Evolutionary conservation across 345 rosid species (phyloP), one percentile per base, ranked within the genome.

Genomic region (Rhodamnia argentea): DNA sequence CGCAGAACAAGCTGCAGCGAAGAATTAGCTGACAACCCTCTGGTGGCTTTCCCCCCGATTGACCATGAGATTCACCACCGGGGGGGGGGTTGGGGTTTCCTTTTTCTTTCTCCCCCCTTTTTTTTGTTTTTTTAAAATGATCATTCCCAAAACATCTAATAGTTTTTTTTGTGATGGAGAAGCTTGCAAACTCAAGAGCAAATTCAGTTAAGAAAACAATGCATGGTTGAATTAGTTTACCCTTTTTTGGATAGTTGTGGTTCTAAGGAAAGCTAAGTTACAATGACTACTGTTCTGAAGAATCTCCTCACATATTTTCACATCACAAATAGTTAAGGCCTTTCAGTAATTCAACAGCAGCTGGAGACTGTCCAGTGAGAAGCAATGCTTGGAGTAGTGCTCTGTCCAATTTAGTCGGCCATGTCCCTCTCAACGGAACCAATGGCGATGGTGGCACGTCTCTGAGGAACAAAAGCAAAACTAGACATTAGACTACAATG

Each of bases 381-480:
- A 96, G 94, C 88, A 95, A 93, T 88, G 99, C 96, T 92, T 96
- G 99, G 87, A 97, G 98, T 84, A 97, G 95, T 26, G 94, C 95
- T 70, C 99, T 96, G 88, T 97, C 99, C 83, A 96, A 92, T 86
- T 93, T 93, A 27, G 96, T 90, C 78, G 99, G 99, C 99, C 97
- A 94, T 92, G 91, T 97, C 99, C 91, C 99, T 89, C 44, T 98
- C 99, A 86, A 95, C 93, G 15, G 99, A 97, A 87, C 93, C 94
- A 87, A 97, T 90, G 16, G 93, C 87, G 81, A 90, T 87, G 85
- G 85, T 89, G 88, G 93, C 93, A 85, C 97, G 98, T 50, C 94
- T 97, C 99, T 97, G 88, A 81, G 59, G 57, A 52, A 86, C 58
- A 75, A 54, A 53, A 53, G 56, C 6, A 75, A 55, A 54, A 52